A percentile compares a stretch with the other conserved stretches of the same genome.
phyloP scores from a whole-genome alignment of 2,329 filamentous ascomycete genomes.

The Hypoxylon sp. region DNA sequence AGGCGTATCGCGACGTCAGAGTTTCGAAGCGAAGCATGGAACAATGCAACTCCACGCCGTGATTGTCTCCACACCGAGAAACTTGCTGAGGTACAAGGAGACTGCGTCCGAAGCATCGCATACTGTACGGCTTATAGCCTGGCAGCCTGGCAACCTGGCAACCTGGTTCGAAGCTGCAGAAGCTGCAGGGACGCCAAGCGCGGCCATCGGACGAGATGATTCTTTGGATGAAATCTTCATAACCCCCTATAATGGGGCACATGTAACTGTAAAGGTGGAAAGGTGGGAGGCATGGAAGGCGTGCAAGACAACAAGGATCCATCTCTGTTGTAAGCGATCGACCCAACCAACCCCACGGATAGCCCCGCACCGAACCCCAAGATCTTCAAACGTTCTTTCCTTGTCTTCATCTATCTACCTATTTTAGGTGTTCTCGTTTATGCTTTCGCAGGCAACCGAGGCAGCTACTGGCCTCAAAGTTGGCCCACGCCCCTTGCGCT shows the following conservation, averaged over 20 bases:
- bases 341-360: slow-evolving; percentile 46
- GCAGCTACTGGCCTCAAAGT: slow-evolving; percentile 11
- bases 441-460: slow-evolving; percentile 27
- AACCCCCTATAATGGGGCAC: slow-evolving; percentile 1
- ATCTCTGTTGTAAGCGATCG: slow-evolving; percentile 42
- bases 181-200: slow-evolving; percentile 26
- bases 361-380: slow-evolving; percentile 45
- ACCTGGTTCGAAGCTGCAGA: slow-evolving; percentile 17
- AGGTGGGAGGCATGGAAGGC: slow-evolving; percentile 15
- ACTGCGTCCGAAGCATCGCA: slow-evolving; percentile 9
- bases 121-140: slow-evolving; percentile 24
- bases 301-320: slow-evolving; percentile 36
- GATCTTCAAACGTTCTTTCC: slow-evolving; percentile 45
- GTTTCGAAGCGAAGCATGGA: slow-evolving; percentile 22
- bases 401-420: slow-evolving; percentile 21
- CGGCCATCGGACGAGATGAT: slow-evolving; percentile 31
- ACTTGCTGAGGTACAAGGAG: background rate
- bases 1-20: slow-evolving; percentile 34
- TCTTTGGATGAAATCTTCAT: slow-evolving; percentile 27
- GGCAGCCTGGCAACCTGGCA: slow-evolving; percentile 24
- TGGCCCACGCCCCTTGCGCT: slow-evolving; percentile 12
- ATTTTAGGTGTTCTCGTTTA: slow-evolving; percentile 24
- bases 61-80: slow-evolving; percentile 30
- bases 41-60: slow-evolving; percentile 17
- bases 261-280: slow-evolving; percentile 6